A percentile compares a stretch with the other conserved stretches of the same genome.
These are phyloP conservation scores for Sechiopsis laciniata DNA, from an alignment of 306 rosid genomes.

Conservation along the genomic window DNA sequence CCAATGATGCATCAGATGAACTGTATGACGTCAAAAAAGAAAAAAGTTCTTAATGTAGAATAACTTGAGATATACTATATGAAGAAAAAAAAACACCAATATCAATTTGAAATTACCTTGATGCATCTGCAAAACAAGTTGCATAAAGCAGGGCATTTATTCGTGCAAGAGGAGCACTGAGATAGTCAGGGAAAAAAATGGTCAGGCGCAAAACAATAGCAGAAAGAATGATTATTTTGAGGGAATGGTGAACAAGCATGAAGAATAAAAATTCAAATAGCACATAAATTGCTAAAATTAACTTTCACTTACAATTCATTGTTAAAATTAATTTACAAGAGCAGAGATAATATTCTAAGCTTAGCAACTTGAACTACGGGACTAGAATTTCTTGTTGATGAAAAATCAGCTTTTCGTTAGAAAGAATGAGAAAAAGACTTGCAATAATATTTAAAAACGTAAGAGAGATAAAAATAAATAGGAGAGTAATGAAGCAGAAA, in stretches of 20 bases:
- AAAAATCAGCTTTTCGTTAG: background rate
- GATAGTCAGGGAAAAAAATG: conserved; percentile 1
- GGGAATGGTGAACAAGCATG: conserved; percentile 9
- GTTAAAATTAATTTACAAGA: background rate
- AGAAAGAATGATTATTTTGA: background rate
- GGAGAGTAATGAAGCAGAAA: background rate
- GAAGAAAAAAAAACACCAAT: background rate
- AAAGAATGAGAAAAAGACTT: background rate
- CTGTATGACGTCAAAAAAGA: conserved; percentile 37
- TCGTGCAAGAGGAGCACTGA: conserved; percentile 73
- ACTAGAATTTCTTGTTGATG: background rate
- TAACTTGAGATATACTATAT: background rate
- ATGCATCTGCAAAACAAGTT: conserved; percentile 86
- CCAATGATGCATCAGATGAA: conserved; percentile 81
- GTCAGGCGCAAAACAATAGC: conserved; percentile 21
- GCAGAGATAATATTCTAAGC: background rate
- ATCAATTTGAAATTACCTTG: conserved; percentile 53
- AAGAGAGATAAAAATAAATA: background rate
- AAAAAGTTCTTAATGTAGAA: conserved; percentile 5
- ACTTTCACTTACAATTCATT: background rate
- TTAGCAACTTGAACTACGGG: background rate
- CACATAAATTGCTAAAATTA: background rate
- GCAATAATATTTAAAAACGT: background rate
- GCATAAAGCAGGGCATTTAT: conserved; percentile 79
- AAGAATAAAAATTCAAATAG: background rate